Conservation (phyloP, 345 rosid genomes). For the Lepidium africanum region DNA sequence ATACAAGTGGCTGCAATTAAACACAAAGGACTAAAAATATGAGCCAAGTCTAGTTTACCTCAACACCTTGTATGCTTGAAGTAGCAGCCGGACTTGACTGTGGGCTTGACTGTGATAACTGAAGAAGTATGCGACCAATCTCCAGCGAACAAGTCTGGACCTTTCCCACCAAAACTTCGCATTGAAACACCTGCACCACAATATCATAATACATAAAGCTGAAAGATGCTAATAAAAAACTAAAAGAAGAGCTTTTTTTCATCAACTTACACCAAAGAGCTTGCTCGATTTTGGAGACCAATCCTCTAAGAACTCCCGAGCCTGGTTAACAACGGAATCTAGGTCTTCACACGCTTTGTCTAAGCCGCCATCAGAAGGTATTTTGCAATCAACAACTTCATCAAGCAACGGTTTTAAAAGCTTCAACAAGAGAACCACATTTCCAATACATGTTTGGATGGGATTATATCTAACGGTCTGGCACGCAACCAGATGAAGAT, state of each 20-base stretch:
- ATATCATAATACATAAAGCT: neutral
- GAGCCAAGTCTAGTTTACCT: conserved; percentile 35
- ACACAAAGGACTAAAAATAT: neutral
- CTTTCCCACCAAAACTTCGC: conserved; percentile 46
- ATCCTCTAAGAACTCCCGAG: conserved; percentile 69
- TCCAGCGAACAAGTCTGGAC: conserved; percentile 56
- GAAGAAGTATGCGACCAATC: conserved; percentile 45
- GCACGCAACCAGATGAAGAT: conserved; percentile 80
- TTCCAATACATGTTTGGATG: conserved; percentile 50
- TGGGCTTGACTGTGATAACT: conserved; percentile 41
- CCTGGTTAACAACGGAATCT: conserved; percentile 62
- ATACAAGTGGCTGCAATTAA: conserved; percentile 9
- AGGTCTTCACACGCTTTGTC: conserved; percentile 64
- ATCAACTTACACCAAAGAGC: conserved; percentile 55
- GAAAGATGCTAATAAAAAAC: neutral
- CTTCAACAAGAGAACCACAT: conserved; percentile 49
- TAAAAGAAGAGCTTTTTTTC: neutral
- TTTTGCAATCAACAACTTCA: conserved; percentile 53
- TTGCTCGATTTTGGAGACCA: conserved; percentile 78
- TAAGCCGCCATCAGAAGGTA: conserved; percentile 45
- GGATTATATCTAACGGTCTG: conserved; percentile 46
- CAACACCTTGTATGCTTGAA: conserved; percentile 41
- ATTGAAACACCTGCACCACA: conserved; percentile 50
- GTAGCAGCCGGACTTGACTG: conserved; percentile 38
- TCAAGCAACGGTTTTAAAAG: conserved; percentile 75